Base-by-base conservation (phyloP, 768 basidiomycete species). In the Podaxis sp. region DNA sequence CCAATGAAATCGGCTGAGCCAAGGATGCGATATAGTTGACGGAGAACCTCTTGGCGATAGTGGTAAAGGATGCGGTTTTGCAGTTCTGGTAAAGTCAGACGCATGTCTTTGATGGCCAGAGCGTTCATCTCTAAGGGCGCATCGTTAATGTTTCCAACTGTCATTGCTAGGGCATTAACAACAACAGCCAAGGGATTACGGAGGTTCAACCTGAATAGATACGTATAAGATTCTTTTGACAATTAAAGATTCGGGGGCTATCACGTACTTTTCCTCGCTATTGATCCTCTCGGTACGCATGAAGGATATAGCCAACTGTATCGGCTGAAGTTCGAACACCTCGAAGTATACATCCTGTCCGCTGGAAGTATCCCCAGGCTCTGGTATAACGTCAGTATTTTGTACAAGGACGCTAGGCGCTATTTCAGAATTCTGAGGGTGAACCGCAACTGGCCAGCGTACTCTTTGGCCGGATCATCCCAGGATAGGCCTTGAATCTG, bases 1-100 rank as follows among this genome's bases (percentile, higher is more conserved):
- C 93, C 91, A 64, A 92, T 91, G 77, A 99, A 96, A 76, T 99
- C 96, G 0, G 96, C 97, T 4, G 96, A 98, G n/a, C 97, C 96
- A 13, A 99, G 82, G 49, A 99, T 92, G 40, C 97, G 89, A 74
- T 99, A 99, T 2, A 99, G 81, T 72, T 99, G 97, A 11, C 93
- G 89, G 42, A 96, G 80, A 59, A 97, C 85, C 69, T 98, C 95
- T 74, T 97, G 92, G 39, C 92, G 85, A 73, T 99, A 99, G 71
- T 99, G 96, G 64, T 96, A 89, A 44, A 87, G 79, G 63, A 99
- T 89, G 38, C 97, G 87, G 59, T 80, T 86, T 73, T 91, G 87
- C 17, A 99, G 81, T 64, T 96, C 92, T 7, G 94, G 89, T 60
- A 90, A 75, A 0, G 91, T 90, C 52, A 97, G 75, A 19, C 96